Percentiles rank a stretch among this genome's conserved stretches.
Conservation (phyloP, 331 rosid genomes). For the Arachis monticola region DNA sequence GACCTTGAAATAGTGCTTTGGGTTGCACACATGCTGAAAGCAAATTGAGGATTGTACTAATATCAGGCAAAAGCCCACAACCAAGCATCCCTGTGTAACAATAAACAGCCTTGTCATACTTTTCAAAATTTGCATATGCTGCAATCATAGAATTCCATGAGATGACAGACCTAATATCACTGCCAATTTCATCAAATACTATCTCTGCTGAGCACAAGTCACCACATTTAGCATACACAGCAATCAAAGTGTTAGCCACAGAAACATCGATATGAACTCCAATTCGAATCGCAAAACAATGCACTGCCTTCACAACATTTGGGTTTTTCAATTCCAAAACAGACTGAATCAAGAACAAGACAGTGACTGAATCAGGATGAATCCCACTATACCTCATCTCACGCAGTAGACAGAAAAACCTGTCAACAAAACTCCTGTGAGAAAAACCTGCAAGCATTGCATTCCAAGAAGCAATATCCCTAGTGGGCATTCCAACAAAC, state of each 20-base stretch:
- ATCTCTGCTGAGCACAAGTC: conserved; percentile 48
- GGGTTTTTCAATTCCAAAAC: conserved; percentile 38
- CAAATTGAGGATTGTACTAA: conserved; percentile 56
- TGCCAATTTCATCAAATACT: conserved; percentile 47
- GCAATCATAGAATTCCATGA: conserved; percentile 71
- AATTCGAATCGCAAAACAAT: conserved; percentile 51
- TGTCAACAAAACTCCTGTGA: conserved; percentile 42
- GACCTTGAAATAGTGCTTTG: conserved; percentile 49
- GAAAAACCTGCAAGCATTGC: conserved; percentile 61
- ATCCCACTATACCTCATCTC: conserved; percentile 55
- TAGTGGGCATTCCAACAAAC: conserved; percentile 51
- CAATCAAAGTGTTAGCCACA: conserved; percentile 58
- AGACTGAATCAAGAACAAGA: conserved; percentile 49
- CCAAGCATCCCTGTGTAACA: conserved; percentile 52
- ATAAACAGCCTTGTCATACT: conserved; percentile 39
- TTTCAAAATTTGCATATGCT: conserved; percentile 52
- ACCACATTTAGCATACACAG: conserved; percentile 65
- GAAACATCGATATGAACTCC: conserved; percentile 55
- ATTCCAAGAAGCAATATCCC: conserved; percentile 61
- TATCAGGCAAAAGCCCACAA: conserved; percentile 50
- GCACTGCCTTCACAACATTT: conserved; percentile 49
- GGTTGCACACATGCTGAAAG: conserved; percentile 54
- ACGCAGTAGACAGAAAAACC: conserved; percentile 40
- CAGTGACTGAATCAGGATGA: conserved; percentile 54
- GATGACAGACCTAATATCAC: conserved; percentile 49